phyloP scores from a whole-genome alignment of 1,284 basidiomycete species.

The Omphalotus olearius region DNA sequence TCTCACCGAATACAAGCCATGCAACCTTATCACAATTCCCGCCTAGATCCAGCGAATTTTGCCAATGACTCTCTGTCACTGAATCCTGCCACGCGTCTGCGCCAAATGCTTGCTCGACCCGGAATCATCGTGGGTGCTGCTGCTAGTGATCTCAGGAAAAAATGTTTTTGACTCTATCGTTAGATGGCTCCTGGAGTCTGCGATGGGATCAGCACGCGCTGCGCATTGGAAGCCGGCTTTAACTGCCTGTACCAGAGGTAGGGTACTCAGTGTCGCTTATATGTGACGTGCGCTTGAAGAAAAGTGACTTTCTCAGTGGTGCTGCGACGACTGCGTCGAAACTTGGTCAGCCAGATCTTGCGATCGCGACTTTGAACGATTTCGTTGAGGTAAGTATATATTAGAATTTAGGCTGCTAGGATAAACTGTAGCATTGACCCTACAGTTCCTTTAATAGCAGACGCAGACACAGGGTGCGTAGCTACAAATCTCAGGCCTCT shows the following conservation, averaged over 20 bases:
- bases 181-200: constrained; percentile 54
- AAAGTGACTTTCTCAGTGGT: constrained; percentile 27
- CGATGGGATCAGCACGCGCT: constrained; percentile 58
- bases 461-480: constrained; percentile 41
- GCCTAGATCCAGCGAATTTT: constrained; percentile 63
- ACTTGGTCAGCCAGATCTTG: constrained; percentile 52
- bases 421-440: constrained; percentile 36
- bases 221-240: constrained; percentile 58
- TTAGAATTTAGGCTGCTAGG: constrained; percentile 25
- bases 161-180: neutral
- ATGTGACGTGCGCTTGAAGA: neutral
- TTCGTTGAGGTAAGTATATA: constrained; percentile 30
- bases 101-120: constrained; percentile 71
- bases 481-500: neutral
- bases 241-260: constrained; percentile 54
- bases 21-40: constrained; percentile 46
- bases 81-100: constrained; percentile 65
- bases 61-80: constrained; percentile 61
- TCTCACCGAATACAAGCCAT: neutral
- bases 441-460: constrained; percentile 36
- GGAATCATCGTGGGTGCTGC: constrained; percentile 60
- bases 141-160: neutral
- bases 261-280: neutral
- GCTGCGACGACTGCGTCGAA: constrained; percentile 54
- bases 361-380: constrained; percentile 51